Percentiles rank a stretch among this genome's conserved stretches.
phyloP scores from a whole-genome alignment of 192 early-diverging fungal genomes.

The Coemansia umbellata region DNA sequence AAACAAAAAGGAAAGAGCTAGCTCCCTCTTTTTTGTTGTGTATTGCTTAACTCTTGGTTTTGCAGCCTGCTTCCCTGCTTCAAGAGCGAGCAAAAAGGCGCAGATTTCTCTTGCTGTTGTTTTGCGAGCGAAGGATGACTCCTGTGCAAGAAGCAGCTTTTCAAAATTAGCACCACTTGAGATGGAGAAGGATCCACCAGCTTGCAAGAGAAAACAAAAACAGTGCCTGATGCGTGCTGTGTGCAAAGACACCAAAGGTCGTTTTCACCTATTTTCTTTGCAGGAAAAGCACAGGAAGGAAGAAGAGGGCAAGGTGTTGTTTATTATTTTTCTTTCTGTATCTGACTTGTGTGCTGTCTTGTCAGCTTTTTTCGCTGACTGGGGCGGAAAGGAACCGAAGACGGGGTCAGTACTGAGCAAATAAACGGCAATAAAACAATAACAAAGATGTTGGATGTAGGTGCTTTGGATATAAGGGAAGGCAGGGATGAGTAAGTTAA shows the following conservation, averaged over 20 bases:
- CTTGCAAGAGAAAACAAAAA: too few relatives aligned
- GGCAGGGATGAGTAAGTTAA: not conserved
- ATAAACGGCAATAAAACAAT: not conserved
- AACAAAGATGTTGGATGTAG: not conserved
- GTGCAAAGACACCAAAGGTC: too few relatives aligned
- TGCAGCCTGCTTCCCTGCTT: not conserved
- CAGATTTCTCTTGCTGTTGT: too few relatives aligned
- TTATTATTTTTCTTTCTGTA: slow-evolving; percentile 2
- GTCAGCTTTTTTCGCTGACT: not conserved
- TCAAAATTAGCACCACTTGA: too few relatives aligned
- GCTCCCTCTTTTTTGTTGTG: not conserved
- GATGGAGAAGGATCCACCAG: too few relatives aligned
- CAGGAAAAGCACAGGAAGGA: too few relatives aligned
- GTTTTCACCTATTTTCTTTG: too few relatives aligned
- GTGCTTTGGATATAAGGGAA: not conserved
- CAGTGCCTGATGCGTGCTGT: not conserved
- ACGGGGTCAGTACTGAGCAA: not conserved
- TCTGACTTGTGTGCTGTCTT: not conserved
- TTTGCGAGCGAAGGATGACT: too few relatives aligned
- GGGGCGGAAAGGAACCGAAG: not conserved
- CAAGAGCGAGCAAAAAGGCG: too few relatives aligned
- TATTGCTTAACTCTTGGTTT: not conserved
- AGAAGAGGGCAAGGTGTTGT: too few relatives aligned
- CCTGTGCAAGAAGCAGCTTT: too few relatives aligned
- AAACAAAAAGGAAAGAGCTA: not conserved